Evolutionary conservation across 495 filamentous ascomycete species (phyloP), one percentile per base, ranked within the genome.

Genomic region (Neurospora hispaniola): DNA sequence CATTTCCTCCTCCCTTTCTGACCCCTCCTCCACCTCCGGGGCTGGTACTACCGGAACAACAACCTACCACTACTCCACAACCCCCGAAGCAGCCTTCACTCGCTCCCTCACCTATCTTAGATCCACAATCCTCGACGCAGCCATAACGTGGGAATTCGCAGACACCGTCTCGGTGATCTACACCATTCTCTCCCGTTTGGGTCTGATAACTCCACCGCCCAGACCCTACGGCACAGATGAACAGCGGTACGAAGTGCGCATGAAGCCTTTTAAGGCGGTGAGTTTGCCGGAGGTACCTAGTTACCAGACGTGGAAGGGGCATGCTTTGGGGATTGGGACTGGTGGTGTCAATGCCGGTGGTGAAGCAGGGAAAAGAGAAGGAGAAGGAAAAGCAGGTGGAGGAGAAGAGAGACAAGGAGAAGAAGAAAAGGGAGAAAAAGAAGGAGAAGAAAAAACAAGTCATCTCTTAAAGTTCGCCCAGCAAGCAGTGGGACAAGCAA

Each of bases 231-330:
- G 89, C 68, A 87, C 84, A 39, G 88, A 93, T 73, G 79, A 79
- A 42, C 82, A 95, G 38, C 89, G 94, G 7, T 97, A 97, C 80
- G 90, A 96, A 74, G 82, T 97, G 4, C 91, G 96, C 43, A 96
- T 97, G 94, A 95, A 93, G 77, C 93, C 94, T 0, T 98, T 97
- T 73, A 82, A 90, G 8, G 77, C 82, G 6, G 88, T 98, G 48
- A 84, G 86, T 27, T 81, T 93, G 10, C 93, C 94, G 0, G 88
- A 90, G 73, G 82, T 94, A n/a, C 88, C 91, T 0, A 83, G 89
- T 0, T 93, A 86, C 72, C 86, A 89, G 5, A 86, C 89, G 31
- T 92, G 92, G 75, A 76, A 75, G 38, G 48, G 20, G 0, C 11
- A 27, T 2, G 10, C 20, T 20, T 9, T 12, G 48, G 48, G 48